Evolutionary conservation across 208 protist genomes (phyloP).

Genomic region (Leishmania gerbilli): DNA sequence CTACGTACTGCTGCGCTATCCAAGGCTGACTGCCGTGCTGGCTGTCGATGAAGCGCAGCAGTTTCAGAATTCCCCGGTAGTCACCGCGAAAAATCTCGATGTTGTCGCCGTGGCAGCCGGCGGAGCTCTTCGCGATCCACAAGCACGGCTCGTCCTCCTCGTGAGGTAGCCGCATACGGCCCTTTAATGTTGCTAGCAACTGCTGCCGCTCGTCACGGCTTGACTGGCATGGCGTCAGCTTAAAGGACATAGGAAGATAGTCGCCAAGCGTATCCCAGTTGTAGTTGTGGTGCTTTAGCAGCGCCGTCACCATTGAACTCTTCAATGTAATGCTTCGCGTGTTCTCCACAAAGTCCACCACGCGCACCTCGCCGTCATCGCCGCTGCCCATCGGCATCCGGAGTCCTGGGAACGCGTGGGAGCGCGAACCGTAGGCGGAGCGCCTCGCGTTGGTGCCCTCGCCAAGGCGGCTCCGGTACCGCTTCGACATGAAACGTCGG

Average conservation of each 20-base stretch:
- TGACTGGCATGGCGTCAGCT: slow-evolving; percentile 49
- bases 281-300: slow-evolving; percentile 62
- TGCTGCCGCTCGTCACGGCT: slow-evolving; percentile 50
- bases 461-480: slow-evolving; percentile 22
- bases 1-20: slow-evolving; percentile 87
- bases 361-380: slow-evolving; percentile 43
- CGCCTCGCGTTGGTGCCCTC: slow-evolving; percentile 8
- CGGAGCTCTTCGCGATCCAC: slow-evolving; percentile 86
- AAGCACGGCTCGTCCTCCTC: slow-evolving; percentile 17
- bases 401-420: slow-evolving; percentile 3
- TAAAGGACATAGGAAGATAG: slow-evolving; percentile 73
- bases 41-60: slow-evolving; percentile 51
- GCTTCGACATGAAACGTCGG: slow-evolving; percentile 48
- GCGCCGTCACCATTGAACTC: slow-evolving; percentile 75
- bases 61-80: slow-evolving; percentile 34
- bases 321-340: slow-evolving; percentile 79
- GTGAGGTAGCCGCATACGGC: not conserved
- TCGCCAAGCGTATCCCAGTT: slow-evolving; percentile 53
- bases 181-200: slow-evolving; percentile 38
- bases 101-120: slow-evolving; percentile 75
- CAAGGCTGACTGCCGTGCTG: slow-evolving; percentile 36
- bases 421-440: not conserved
- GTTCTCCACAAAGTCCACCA: slow-evolving; percentile 76
- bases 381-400: slow-evolving; percentile 63
- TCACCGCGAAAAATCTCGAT: slow-evolving; percentile 77